Evolutionary conservation across 768 basidiomycete genomes (phyloP).

Genomic region (Russula olivacea): DNA sequence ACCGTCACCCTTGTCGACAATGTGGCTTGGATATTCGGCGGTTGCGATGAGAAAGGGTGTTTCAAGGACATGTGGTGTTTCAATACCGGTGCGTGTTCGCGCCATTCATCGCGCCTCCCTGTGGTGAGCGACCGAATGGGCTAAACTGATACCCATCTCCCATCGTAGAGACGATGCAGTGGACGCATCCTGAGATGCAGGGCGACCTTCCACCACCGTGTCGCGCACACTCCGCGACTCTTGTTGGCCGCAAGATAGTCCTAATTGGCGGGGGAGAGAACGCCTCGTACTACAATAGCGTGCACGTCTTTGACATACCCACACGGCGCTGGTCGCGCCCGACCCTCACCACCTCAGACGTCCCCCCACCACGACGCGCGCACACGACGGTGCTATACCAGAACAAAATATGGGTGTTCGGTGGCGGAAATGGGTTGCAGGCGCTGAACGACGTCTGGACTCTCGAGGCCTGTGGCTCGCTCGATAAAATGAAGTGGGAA

Average conservation of each 20-base stretch:
- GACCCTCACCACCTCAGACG: slow-evolving; percentile 25
- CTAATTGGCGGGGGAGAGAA: slow-evolving; percentile 87
- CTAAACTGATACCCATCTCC: not conserved
- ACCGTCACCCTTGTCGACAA: slow-evolving; percentile 79
- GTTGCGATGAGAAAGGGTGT: slow-evolving; percentile 75
- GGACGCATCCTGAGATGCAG: slow-evolving; percentile 68
- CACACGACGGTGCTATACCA: slow-evolving; percentile 77
- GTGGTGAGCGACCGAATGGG: not conserved
- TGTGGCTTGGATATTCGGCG: slow-evolving; percentile 83
- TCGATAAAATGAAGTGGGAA: slow-evolving; percentile 50
- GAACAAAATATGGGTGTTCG: slow-evolving; percentile 77
- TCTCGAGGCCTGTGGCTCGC: slow-evolving; percentile 52
- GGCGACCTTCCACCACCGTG: slow-evolving; percentile 82
- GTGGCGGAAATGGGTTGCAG: slow-evolving; percentile 89
- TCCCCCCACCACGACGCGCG: slow-evolving; percentile 61
- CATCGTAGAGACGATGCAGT: slow-evolving; percentile 74
- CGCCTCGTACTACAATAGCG: slow-evolving; percentile 71
- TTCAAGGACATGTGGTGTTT: slow-evolving; percentile 78
- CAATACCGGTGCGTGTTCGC: slow-evolving; percentile 56
- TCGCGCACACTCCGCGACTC: slow-evolving; percentile 82
- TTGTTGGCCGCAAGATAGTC: slow-evolving; percentile 73
- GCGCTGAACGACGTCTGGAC: slow-evolving; percentile 91
- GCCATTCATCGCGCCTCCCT: too few species aligned
- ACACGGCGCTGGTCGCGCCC: slow-evolving; percentile 62
- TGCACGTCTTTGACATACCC: slow-evolving; percentile 78